These are phyloP conservation scores for Cichorium intybus DNA, from an alignment of 140 eudicot species.

Conservation along the genomic window DNA sequence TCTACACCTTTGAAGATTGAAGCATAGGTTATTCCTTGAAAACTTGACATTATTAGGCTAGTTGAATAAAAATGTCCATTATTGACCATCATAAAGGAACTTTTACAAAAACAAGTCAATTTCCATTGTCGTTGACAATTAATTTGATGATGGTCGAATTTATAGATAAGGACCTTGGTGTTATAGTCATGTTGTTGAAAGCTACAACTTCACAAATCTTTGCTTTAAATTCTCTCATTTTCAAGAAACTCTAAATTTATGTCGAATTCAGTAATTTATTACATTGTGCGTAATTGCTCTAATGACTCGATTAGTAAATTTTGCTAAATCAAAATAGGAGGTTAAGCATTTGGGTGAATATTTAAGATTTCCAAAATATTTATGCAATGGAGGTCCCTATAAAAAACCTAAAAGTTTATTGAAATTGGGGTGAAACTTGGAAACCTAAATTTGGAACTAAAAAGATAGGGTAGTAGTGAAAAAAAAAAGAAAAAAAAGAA, in stretches of 20 bases:
- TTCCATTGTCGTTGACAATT: neutral
- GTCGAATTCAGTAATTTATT: too few relatives aligned
- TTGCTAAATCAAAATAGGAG: neutral
- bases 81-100: neutral
- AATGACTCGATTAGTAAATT: neutral
- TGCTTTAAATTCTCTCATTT: too few relatives aligned
- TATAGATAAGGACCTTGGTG: conserved; percentile 4
- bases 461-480: conserved; percentile 16
- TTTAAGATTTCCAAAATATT: neutral
- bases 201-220: neutral
- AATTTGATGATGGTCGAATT: neutral
- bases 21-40: neutral
- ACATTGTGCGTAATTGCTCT: too few relatives aligned
- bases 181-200: neutral
- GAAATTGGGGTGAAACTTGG: neutral
- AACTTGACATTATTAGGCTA: neutral
- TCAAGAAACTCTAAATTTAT: neutral
- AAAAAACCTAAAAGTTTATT: neutral
- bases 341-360: too few relatives aligned
- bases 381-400: neutral
- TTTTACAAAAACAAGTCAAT: neutral
- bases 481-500: neutral
- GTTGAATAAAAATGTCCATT: neutral
- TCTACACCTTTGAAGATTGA: neutral
- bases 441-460: conserved; percentile 9